Evolutionary conservation across 225 moss, liverwort and hornwort species (phyloP).

Genomic region (Physcomitrellopsis africana): DNA sequence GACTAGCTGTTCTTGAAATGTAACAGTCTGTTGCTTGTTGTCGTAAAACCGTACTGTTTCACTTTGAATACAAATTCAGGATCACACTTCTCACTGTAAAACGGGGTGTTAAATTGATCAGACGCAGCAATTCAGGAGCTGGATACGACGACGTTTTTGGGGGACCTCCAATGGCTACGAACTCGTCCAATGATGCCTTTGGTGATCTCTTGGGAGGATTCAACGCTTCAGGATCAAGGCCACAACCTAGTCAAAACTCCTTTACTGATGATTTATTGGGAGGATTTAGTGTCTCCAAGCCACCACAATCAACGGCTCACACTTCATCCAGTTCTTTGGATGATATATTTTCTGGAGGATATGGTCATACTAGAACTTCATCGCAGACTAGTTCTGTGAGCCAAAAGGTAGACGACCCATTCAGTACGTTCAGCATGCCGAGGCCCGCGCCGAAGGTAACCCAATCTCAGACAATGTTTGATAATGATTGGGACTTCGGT

Average conservation of each 20-base stretch:
- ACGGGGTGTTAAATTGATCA: slow-evolving; percentile 34
- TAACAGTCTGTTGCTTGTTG: no score
- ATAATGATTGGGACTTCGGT: slow-evolving; percentile 52
- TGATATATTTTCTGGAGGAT: slow-evolving; percentile 52
- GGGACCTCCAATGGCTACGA: slow-evolving; percentile 33
- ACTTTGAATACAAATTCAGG: background rate
- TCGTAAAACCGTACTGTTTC: background rate
- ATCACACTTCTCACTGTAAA: slow-evolving; percentile 8
- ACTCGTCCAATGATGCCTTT: slow-evolving; percentile 54
- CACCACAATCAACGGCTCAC: slow-evolving; percentile 50
- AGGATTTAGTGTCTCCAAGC: slow-evolving; percentile 62
- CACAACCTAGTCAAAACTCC: slow-evolving; percentile 37
- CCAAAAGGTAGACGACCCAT: slow-evolving; percentile 39
- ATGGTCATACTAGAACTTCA: slow-evolving; percentile 29
- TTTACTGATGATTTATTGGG: slow-evolving; percentile 61
- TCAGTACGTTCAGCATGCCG: slow-evolving; percentile 39
- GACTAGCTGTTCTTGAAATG: no score
- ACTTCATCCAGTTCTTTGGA: slow-evolving; percentile 54
- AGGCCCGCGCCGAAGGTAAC: slow-evolving; percentile 36
- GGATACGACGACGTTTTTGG: slow-evolving; percentile 67
- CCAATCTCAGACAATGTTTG: slow-evolving; percentile 51
- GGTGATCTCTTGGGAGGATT: slow-evolving; percentile 73
- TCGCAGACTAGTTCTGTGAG: slow-evolving; percentile 41
- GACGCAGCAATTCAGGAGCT: slow-evolving; percentile 49
- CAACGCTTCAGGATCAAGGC: slow-evolving; percentile 35